Evolutionary conservation across 257 asterid species (phyloP).

Genomic region (Solanum clarkiae): DNA sequence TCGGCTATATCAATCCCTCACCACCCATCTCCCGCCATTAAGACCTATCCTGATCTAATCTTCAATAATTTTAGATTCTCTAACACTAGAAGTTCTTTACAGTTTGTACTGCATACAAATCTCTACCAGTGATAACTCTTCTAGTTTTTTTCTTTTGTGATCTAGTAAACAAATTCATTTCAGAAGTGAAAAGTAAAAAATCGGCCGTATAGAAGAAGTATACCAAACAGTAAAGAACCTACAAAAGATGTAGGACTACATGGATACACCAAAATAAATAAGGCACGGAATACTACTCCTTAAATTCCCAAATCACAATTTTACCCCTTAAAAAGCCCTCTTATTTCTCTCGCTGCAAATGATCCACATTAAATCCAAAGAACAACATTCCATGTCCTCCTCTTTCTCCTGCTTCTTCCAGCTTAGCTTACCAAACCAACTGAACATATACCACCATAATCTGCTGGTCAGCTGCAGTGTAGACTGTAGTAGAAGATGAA

Average conservation of each 20-base stretch:
- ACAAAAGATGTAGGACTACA: background rate
- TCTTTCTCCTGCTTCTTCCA: background rate
- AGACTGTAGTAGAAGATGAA: background rate
- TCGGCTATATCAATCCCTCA: background rate
- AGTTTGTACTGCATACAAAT: background rate
- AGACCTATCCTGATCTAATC: background rate
- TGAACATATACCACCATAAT: background rate
- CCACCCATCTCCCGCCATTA: background rate
- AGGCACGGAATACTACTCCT: background rate
- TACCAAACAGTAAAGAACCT: background rate
- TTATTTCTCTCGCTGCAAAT: background rate
- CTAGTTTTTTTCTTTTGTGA: background rate
- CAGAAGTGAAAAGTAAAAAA: background rate
- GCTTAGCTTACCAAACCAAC: background rate
- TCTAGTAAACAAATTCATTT: background rate
- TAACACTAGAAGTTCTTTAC: background rate
- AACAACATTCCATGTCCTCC: background rate
- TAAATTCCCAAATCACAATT: background rate
- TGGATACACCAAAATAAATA: background rate
- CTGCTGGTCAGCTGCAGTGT: background rate
- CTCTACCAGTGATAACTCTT: background rate
- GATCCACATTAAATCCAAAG: background rate
- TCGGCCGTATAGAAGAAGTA: background rate
- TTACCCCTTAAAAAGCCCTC: background rate
- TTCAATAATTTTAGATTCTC: background rate